Percentiles rank a stretch among this genome's conserved stretches.
Evolutionary conservation across 345 rosid species (phyloP).

Genomic region (Pugionium dolabratum): DNA sequence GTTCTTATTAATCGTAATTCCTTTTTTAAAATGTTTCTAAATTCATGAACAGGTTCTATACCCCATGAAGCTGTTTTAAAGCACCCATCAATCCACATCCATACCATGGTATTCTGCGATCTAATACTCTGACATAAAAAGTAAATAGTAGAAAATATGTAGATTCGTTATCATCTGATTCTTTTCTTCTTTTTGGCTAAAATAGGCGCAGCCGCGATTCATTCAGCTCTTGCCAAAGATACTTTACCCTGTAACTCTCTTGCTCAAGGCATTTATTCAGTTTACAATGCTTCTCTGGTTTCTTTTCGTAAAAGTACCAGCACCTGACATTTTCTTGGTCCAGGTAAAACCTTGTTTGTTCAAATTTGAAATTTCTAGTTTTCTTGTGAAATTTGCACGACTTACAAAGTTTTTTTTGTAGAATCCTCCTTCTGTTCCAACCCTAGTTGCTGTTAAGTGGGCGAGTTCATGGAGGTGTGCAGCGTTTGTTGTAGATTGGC

Average conservation of each 20-base stretch:
- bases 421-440: constrained; percentile 98
- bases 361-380: background rate
- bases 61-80: constrained; percentile 72
- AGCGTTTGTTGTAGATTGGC: constrained; percentile 87
- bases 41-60: constrained; percentile 61
- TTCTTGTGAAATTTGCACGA: background rate
- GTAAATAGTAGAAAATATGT: background rate
- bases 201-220: constrained; percentile 63
- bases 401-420: constrained; percentile 31
- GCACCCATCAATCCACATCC: constrained; percentile 72
- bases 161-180: background rate
- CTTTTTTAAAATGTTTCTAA: background rate
- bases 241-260: constrained; percentile 61
- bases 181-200: background rate
- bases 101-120: constrained; percentile 63
- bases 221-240: constrained; percentile 58
- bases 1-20: constrained; percentile 2
- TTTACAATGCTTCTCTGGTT: constrained; percentile 82
- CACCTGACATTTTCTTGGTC: constrained; percentile 83
- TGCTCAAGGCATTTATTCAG: constrained; percentile 81
- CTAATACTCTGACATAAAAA: background rate
- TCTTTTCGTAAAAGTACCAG: constrained; percentile 67
- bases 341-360: constrained; percentile 53
- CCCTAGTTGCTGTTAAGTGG: constrained; percentile 85
- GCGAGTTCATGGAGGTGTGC: constrained; percentile 78